These are phyloP conservation scores for Ramularia endophylla DNA, from an alignment of 2,329 filamentous ascomycete species.

Conservation along the genomic window DNA sequence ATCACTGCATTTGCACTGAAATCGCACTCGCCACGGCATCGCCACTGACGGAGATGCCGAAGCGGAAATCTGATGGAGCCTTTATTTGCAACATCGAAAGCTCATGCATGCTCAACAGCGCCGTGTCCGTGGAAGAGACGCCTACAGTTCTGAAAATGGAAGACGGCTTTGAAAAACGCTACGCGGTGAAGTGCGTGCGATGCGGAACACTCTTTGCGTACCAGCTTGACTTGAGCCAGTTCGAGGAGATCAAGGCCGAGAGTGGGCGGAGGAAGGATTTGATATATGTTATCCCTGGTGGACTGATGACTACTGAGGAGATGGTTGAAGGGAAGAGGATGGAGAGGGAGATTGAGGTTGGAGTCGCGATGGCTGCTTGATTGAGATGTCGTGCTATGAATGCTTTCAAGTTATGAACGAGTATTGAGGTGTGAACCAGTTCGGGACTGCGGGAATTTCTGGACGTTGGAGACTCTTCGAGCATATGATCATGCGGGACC, in stretches of 20 bases:
- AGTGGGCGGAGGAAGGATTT: conserved; percentile 39
- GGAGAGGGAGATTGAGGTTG: conserved; percentile 4
- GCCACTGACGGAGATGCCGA: conserved; percentile 47
- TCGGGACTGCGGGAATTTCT: no score
- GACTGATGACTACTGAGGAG: conserved; percentile 52
- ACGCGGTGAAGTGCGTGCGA: conserved; percentile 52
- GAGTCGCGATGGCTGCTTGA: no score
- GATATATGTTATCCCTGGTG: conserved; percentile 57
- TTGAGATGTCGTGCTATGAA: no score
- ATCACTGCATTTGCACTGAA: conserved; percentile 62
- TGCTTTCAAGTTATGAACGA: no score
- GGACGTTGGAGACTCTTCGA: no score
- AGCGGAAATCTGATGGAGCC: conserved; percentile 48
- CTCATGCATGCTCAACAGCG: conserved; percentile 15
- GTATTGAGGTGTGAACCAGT: no score
- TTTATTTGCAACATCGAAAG: conserved; percentile 50
- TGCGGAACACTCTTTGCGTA: conserved; percentile 60
- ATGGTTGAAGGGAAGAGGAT: conserved; percentile 35
- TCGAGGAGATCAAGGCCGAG: conserved; percentile 24
- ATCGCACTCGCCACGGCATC: conserved; percentile 57
- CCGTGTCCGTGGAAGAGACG: conserved; percentile 10
- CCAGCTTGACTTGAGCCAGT: conserved; percentile 52
- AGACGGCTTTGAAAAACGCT: conserved; percentile 63
- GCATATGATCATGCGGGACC: no score
- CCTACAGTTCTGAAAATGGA: conserved; percentile 26